Percentiles rank a stretch among this genome's conserved stretches.
Conservation (phyloP, 805 yeast genomes). For the Candida palmyrensis region DNA sequence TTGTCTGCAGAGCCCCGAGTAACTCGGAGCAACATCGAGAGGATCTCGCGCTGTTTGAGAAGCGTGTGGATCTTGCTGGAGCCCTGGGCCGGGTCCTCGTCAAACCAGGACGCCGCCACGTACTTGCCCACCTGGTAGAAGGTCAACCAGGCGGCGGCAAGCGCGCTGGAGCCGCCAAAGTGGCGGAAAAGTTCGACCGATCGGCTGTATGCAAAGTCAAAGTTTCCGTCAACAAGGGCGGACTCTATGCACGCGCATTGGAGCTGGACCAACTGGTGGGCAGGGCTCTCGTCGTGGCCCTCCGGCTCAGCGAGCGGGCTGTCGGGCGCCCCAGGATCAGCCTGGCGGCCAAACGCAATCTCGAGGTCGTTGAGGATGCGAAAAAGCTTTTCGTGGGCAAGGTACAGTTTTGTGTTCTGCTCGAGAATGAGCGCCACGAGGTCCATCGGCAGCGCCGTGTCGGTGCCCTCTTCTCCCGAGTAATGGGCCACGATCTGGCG, state of each 20-base stretch:
- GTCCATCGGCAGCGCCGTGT: slow-evolving; percentile 21
- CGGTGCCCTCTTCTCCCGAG: slow-evolving; percentile 10
- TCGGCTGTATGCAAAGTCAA: slow-evolving; percentile 48
- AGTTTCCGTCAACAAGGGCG: slow-evolving; percentile 59
- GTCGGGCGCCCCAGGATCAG: slow-evolving; percentile 1
- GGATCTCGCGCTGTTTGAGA: slow-evolving; percentile 47
- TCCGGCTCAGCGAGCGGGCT: slow-evolving; percentile 15
- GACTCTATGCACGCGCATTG: slow-evolving; percentile 58
- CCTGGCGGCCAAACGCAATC: slow-evolving; percentile 16
- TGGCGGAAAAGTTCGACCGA: slow-evolving; percentile 33
- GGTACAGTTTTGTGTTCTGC: slow-evolving; percentile 48
- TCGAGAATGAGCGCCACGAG: slow-evolving; percentile 45
- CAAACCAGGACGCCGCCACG: slow-evolving; percentile 24
- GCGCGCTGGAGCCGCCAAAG: slow-evolving; percentile 7
- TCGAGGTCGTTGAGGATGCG: slow-evolving; percentile 37
- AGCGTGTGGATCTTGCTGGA: slow-evolving; percentile 20
- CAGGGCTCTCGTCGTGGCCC: slow-evolving; percentile 7
- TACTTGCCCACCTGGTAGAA: slow-evolving; percentile 69
- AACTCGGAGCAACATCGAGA: slow-evolving; percentile 46
- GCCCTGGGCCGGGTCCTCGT: slow-evolving; percentile 22
- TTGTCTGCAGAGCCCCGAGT: slow-evolving; percentile 46
- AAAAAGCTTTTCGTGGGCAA: slow-evolving; percentile 37
- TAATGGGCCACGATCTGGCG: slow-evolving; percentile 25
- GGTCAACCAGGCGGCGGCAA: slow-evolving; percentile 56
- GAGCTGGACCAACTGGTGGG: slow-evolving; percentile 12